phyloP scores from a whole-genome alignment of 2,329 filamentous ascomycete genomes.

The Talaromyces rugulosus region DNA sequence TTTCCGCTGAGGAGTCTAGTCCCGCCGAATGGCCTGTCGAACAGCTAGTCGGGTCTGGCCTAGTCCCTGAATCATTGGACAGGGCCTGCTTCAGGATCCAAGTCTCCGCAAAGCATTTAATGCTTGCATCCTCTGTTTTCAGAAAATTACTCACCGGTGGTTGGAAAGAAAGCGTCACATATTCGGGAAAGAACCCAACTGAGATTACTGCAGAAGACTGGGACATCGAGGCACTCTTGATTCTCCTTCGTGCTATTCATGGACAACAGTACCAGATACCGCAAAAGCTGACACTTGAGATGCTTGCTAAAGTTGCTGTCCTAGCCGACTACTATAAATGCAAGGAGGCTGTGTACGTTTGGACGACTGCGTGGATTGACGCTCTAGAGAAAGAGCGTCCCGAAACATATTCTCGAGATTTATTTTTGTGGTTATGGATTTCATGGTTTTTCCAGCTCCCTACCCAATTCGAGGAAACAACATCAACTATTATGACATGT shows the following conservation, averaged over 20 bases:
- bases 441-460: constrained; percentile 18
- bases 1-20: not conserved
- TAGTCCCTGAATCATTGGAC: not conserved
- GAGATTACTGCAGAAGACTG: constrained; percentile 19
- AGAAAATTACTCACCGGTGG: constrained; percentile 14
- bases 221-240: constrained; percentile 21
- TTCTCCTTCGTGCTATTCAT: constrained; percentile 20
- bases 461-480: not conserved
- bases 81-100: constrained; percentile 11
- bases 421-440: constrained; percentile 21
- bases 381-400: not conserved
- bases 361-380: constrained; percentile 15
- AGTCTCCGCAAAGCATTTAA: constrained; percentile 23
- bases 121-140: constrained; percentile 18
- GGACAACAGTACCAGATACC: constrained; percentile 16
- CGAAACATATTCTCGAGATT: not conserved
- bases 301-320: constrained; percentile 13
- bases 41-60: not conserved
- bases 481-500: not conserved
- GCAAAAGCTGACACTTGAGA: constrained; percentile 3
- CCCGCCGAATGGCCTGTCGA: not conserved
- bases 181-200: constrained; percentile 5
- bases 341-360: constrained; percentile 15
- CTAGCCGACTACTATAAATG: constrained; percentile 21
- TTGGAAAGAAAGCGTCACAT: constrained; percentile 19